Conservation (phyloP, 2,329 filamentous ascomycete species). For the Hypoxylon sp. region DNA sequence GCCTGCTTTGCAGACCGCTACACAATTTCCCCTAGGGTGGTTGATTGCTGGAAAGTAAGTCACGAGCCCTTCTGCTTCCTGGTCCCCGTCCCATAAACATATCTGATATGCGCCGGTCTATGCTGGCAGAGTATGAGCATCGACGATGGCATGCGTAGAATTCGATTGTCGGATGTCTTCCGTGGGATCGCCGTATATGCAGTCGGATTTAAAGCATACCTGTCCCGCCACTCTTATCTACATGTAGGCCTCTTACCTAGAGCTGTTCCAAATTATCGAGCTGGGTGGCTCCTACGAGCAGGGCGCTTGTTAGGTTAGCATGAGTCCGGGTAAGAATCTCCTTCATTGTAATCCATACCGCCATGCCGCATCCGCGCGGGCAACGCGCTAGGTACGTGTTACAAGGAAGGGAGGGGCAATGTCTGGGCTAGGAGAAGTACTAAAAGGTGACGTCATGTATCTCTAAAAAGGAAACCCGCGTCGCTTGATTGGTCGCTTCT, state of each 20-base stretch:
- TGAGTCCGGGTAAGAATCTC: not conserved
- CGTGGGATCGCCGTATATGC: constrained; percentile 25
- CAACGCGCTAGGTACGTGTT: not conserved
- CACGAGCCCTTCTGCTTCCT: constrained; percentile 32
- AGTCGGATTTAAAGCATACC: constrained; percentile 19
- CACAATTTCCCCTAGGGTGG: constrained; percentile 3
- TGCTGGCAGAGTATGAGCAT: constrained; percentile 28
- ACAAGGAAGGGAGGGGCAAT: constrained; percentile 29
- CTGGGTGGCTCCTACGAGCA: constrained; percentile 4
- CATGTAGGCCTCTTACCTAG: constrained; percentile 1
- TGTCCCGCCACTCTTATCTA: not conserved
- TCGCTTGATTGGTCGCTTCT: constrained; percentile 25
- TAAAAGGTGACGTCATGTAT: constrained; percentile 35
- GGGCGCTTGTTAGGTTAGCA: constrained; percentile 23
- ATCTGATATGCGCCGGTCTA: constrained; percentile 14
- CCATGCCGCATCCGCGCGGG: constrained; percentile 9
- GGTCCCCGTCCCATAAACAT: constrained; percentile 7
- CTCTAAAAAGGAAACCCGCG: constrained; percentile 13
- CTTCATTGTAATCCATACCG: constrained; percentile 1
- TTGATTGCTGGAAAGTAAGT: constrained; percentile 17
- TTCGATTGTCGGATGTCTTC: constrained; percentile 41
- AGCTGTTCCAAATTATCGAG: not conserved
- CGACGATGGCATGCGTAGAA: constrained; percentile 39
- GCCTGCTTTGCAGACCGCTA: constrained; percentile 31
- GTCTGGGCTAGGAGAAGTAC: constrained; percentile 17